These are phyloP conservation scores for Dioszegia hungarica DNA, from an alignment of 768 basidiomycete species.

Conservation along the genomic window DNA sequence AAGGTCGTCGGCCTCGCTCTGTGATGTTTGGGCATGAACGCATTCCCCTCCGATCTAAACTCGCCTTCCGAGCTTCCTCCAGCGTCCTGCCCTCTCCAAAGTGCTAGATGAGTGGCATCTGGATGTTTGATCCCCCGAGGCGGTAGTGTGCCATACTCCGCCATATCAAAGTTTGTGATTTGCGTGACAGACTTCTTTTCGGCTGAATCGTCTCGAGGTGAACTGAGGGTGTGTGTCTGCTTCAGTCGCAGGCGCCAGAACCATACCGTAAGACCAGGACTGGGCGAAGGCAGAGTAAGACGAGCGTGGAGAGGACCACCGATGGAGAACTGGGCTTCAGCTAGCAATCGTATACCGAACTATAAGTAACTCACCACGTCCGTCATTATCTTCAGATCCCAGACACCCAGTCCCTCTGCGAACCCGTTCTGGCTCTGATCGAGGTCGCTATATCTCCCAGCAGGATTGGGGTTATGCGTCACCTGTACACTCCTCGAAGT, in stretches of 20 bases:
- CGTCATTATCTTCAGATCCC: slow-evolving; percentile 9
- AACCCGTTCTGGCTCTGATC: slow-evolving; percentile 14
- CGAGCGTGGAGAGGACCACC: slow-evolving; percentile 13
- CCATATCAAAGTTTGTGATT: slow-evolving; percentile 11
- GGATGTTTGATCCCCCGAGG: slow-evolving; percentile 2
- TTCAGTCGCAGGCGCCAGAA: slow-evolving; percentile 15
- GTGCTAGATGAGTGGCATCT: not conserved
- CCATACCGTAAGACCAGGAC: slow-evolving; percentile 23
- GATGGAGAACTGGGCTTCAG: slow-evolving; percentile 10
- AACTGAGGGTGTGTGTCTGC: slow-evolving; percentile 25
- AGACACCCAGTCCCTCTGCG: slow-evolving; percentile 12
- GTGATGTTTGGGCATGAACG: slow-evolving; percentile 30
- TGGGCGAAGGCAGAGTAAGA: slow-evolving; percentile 16
- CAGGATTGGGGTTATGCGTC: slow-evolving; percentile 18
- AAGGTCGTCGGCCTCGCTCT: slow-evolving; percentile 33
- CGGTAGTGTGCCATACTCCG: slow-evolving; percentile 1
- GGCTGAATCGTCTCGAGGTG: slow-evolving; percentile 13
- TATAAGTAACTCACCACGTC: slow-evolving; percentile 13
- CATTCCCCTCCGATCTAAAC: slow-evolving; percentile 17
- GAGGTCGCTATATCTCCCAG: slow-evolving; percentile 12
- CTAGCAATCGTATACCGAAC: not conserved
- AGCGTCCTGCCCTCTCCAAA: slow-evolving; percentile 14
- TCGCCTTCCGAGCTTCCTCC: slow-evolving; percentile 12
- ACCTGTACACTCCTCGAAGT: slow-evolving; percentile 8
- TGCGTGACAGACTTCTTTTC: slow-evolving; percentile 11